Evolutionary conservation across 2,329 filamentous ascomycete genomes (phyloP).

Genomic region (Dothidotthia symphoricarpi): DNA sequence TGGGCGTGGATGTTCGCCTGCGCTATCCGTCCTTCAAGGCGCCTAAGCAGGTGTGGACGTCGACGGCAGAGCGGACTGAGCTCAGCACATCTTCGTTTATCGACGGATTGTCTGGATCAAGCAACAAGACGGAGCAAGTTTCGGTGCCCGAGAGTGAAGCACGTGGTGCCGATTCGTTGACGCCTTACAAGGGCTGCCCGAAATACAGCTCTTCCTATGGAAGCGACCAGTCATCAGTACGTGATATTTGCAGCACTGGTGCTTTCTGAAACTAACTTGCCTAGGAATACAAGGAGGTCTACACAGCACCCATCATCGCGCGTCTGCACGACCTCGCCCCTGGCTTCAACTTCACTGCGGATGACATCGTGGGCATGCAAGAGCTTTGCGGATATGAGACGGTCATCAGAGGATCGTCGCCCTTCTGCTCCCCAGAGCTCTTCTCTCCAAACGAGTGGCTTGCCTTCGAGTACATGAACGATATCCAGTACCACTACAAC

Average conservation of each 20-base stretch:
- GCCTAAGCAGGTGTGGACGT: conserved; percentile 60
- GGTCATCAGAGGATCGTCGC: conserved; percentile 61
- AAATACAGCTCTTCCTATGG: conserved; percentile 60
- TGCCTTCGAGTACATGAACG: conserved; percentile 64
- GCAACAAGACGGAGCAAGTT: conserved; percentile 55
- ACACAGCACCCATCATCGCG: conserved; percentile 60
- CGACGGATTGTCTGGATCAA: conserved; percentile 55
- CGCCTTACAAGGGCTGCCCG: conserved; percentile 64
- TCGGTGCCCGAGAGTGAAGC: conserved; percentile 57
- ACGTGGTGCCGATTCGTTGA: conserved; percentile 60
- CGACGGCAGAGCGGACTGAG: conserved; percentile 61
- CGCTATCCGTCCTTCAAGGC: conserved; percentile 56
- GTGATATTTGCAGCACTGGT: conserved; percentile 2
- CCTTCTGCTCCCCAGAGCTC: conserved; percentile 60
- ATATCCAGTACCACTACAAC: conserved; percentile 65
- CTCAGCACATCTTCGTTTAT: conserved; percentile 60
- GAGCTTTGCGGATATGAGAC: conserved; percentile 66
- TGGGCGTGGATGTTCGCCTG: conserved; percentile 59
- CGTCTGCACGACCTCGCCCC: conserved; percentile 55
- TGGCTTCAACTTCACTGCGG: conserved; percentile 61
- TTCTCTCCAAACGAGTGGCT: conserved; percentile 65
- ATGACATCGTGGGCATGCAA: conserved; percentile 65
- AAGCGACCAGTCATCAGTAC: conserved; percentile 52
- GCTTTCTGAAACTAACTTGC: background rate
- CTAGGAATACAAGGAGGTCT: conserved; percentile 52